Evolutionary conservation across 2,329 filamentous ascomycete genomes (phyloP), one percentile per base, ranked within the genome.

Genomic region (Elsinoe perseae): DNA sequence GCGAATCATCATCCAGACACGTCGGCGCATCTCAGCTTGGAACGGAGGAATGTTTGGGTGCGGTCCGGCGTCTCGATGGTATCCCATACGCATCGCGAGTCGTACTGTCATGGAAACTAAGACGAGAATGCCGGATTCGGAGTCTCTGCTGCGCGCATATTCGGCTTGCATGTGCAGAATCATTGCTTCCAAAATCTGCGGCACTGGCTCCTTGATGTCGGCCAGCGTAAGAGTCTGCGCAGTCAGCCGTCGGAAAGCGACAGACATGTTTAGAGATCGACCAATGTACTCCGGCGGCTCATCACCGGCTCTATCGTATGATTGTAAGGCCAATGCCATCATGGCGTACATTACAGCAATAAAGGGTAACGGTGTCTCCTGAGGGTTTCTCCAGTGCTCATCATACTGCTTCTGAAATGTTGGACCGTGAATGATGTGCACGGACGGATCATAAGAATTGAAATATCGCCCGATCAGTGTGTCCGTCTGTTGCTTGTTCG

Each of bases 391-490:
- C 87, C 87, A 92, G 66, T 84, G 80, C 60, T 74, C 73, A 60
- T 84, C 80, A 63, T 85, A 85, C 68, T 83, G 72, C 64, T 85
- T 81, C 65, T 92, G 84, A 65, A 96, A 96, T 0, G 89, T 91
- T 9, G 90, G 91, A 0, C 84, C 84, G 58, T 77, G 74, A 56
- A 78, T 74, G 57, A 78, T 77, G 57, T 77, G 79, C 52, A 81
- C 79, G 25, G 79, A 78, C 12, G 81, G 82, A 62, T 85, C 82
- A 62, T 82, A 83, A 25, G 87, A 92, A 68, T 92, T 92, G 75
- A 97, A 96, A 68, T 95, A 98, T 59, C 92, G 83, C 60, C 85
- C 85, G 59, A 95, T 86, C 16, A 97, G 77, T 21, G 89, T 84
- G 64, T 95, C 83, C n/a, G 93, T 86, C 21, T 84, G 86, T 34